Percentiles rank a stretch among this genome's conserved stretches.
These are phyloP conservation scores for Solanum aculeatissimum DNA, from an alignment of 305 asterid species.

Conservation along the genomic window DNA sequence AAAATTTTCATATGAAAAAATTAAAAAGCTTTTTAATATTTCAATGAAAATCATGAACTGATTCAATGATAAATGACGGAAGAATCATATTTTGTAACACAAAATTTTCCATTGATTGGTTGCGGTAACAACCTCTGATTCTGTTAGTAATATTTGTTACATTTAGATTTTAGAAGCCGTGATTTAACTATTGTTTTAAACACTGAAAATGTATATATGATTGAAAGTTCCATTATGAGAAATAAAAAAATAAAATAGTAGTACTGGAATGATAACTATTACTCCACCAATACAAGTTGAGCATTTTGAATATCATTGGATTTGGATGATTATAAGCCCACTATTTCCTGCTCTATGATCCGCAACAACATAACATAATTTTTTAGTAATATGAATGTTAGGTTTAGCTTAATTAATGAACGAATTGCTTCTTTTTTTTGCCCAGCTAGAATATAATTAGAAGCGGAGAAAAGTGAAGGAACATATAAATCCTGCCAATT, in stretches of 20 bases:
- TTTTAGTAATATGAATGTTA: background rate
- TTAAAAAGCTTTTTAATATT: too few relatives aligned
- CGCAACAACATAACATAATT: background rate
- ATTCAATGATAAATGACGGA: too few relatives aligned
- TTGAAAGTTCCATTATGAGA: background rate
- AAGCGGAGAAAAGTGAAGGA: background rate
- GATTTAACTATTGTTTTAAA: background rate
- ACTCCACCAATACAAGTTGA: background rate
- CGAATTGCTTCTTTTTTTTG: background rate
- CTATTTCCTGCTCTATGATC: background rate
- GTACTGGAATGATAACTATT: background rate
- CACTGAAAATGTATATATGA: background rate
- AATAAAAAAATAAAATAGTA: background rate
- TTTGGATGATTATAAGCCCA: background rate
- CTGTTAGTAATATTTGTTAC: background rate
- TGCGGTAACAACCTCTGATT: too few relatives aligned
- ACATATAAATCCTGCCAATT: background rate
- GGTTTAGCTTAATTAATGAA: background rate
- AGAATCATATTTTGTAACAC: too few relatives aligned
- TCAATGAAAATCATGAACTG: too few relatives aligned
- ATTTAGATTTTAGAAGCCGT: background rate
- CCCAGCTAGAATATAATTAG: background rate
- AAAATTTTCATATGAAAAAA: too few relatives aligned
- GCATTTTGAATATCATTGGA: background rate
- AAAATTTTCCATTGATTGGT: too few relatives aligned